Evolutionary conservation across 1,284 basidiomycete species (phyloP).

Genomic region (Ganoderma sp.): DNA sequence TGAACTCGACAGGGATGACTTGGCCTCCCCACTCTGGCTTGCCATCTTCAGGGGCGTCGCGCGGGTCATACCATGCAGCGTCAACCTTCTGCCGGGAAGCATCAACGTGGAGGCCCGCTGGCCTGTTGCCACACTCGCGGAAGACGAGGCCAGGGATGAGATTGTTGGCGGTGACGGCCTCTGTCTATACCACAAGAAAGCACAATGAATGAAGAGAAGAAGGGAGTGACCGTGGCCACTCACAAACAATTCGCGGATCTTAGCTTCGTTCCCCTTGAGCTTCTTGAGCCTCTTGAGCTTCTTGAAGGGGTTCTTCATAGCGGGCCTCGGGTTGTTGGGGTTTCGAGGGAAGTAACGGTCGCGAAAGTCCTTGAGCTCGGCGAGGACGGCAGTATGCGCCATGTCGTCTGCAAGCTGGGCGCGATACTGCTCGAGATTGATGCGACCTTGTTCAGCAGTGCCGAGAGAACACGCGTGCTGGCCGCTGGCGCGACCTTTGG

Average conservation of each 20-base stretch:
- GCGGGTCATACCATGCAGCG: neutral
- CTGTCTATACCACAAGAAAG: too few species aligned
- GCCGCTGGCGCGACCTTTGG: neutral
- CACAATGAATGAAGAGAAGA: too few species aligned
- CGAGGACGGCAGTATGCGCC: slow-evolving; percentile 4
- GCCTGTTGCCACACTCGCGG: neutral
- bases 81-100: neutral
- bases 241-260: neutral
- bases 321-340: neutral
- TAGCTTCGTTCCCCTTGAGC: neutral
- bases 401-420: neutral
- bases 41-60: neutral
- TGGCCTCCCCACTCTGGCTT: neutral
- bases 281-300: neutral
- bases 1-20: slow-evolving; percentile 12
- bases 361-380: neutral
- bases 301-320: neutral
- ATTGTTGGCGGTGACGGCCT: neutral
- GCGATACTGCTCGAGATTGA: neutral
- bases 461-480: neutral
- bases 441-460: neutral
- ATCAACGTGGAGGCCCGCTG: neutral
- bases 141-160: neutral
- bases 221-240: too few species aligned
- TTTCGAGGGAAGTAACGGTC: neutral